These are phyloP conservation scores for Yamadazyma epiphylla DNA, from an alignment of 1,139 yeast species.

Conservation along the genomic window DNA sequence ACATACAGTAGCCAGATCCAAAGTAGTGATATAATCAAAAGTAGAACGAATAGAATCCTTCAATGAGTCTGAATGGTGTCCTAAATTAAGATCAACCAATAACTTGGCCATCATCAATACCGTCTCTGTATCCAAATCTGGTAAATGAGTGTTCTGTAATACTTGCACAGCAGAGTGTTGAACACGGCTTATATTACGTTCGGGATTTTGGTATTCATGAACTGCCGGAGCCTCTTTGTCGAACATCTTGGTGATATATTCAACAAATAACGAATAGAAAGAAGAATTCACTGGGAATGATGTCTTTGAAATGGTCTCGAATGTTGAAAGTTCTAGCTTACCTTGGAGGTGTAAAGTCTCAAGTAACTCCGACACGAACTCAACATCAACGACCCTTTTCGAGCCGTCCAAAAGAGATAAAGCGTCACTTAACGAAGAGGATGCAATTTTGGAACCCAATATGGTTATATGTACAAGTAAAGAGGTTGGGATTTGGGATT, in stretches of 20 bases:
- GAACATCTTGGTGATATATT: conserved; percentile 28
- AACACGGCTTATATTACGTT: conserved; percentile 27
- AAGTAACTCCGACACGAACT: conserved; percentile 21
- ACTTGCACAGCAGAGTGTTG: conserved; percentile 14
- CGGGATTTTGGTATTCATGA: conserved; percentile 34
- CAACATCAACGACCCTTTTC: conserved; percentile 8
- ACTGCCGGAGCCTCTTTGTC: conserved; percentile 24
- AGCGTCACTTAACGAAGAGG: conserved; percentile 7
- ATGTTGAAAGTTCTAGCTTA: conserved; percentile 17
- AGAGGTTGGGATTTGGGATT: conserved; percentile 4
- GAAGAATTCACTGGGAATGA: conserved; percentile 14
- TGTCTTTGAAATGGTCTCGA: conserved; percentile 18
- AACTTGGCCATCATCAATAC: conserved; percentile 2
- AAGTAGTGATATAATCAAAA: too few species aligned
- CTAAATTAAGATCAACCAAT: conserved; percentile 3
- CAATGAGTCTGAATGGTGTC: background rate
- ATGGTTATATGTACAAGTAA: conserved; percentile 7
- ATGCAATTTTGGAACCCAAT: conserved; percentile 17
- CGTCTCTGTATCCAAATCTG: conserved; percentile 1
- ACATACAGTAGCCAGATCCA: too few species aligned
- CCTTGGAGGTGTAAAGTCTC: conserved; percentile 13
- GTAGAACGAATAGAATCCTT: too few species aligned
- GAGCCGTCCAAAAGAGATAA: conserved; percentile 12
- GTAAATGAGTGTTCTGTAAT: background rate
- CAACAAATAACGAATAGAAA: conserved; percentile 19